phyloP scores from a whole-genome alignment of 495 filamentous ascomycete genomes.

The Penicillium robsamsonii region DNA sequence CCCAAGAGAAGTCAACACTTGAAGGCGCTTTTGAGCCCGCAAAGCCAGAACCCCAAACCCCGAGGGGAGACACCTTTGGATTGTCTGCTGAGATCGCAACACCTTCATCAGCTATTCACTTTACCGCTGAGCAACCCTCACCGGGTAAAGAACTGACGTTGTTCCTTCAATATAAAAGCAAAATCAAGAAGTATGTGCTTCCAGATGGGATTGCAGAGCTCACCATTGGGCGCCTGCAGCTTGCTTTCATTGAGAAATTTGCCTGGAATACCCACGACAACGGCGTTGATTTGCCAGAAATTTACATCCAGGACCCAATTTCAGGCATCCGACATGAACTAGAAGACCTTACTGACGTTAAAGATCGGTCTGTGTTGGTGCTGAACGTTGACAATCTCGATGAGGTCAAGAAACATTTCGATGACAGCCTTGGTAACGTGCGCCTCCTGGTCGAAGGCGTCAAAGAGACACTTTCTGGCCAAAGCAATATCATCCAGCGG shows the following conservation, averaged over 20 bases:
- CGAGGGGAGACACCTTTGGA: conserved; percentile 30
- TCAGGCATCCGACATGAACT: conserved; percentile 94
- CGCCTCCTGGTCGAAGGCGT: conserved; percentile 78
- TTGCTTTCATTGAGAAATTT: conserved; percentile 99
- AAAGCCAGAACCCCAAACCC: conserved; percentile 44
- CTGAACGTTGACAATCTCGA: conserved; percentile 93
- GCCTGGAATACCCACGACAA: conserved; percentile 97
- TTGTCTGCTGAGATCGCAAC: conserved; percentile 29
- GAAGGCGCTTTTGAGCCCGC: conserved; percentile 46
- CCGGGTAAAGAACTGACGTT: conserved; percentile 86
- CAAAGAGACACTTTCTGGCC: conserved; percentile 73
- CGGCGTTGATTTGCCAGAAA: conserved; percentile 89
- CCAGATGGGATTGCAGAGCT: conserved; percentile 78
- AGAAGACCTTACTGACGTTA: conserved; percentile 92
- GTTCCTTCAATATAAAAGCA: conserved; percentile 95
- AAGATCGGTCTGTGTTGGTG: conserved; percentile 89
- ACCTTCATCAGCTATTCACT: conserved; percentile 48
- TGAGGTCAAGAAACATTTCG: conserved; percentile 94
- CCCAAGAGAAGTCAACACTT: conserved; percentile 34
- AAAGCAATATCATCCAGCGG: conserved; percentile 72
- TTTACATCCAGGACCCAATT: conserved; percentile 94
- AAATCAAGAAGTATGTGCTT: conserved; percentile 94
- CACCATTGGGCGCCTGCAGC: conserved; percentile 80
- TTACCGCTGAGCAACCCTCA: conserved; percentile 68
- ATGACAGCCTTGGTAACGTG: conserved; percentile 83